A percentile compares a stretch with the other conserved stretches of the same genome.
Evolutionary conservation across 2,329 filamentous ascomycete genomes (phyloP).

Genomic region (Penicillium sp.): DNA sequence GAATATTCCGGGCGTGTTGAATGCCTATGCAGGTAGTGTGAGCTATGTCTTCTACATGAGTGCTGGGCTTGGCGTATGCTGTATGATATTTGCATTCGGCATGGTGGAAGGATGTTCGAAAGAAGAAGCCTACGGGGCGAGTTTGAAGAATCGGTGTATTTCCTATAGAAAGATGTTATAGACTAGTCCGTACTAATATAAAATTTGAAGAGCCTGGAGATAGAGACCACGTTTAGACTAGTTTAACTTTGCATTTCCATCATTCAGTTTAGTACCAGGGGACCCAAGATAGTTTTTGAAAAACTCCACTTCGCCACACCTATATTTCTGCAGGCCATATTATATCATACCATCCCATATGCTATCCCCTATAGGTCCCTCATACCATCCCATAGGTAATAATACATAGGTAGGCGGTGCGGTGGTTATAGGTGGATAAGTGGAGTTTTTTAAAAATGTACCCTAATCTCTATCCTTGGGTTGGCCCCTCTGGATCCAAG

Average conservation of each 20-base stretch:
- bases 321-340: too few species aligned
- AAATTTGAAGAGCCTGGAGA: neutral
- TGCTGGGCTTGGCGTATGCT: slow-evolving; percentile 13
- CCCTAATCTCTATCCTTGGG: neutral
- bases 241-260: neutral
- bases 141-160: neutral
- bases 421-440: too few species aligned
- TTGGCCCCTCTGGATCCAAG: neutral
- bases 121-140: slow-evolving; percentile 8
- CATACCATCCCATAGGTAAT: too few species aligned
- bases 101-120: slow-evolving; percentile 27
- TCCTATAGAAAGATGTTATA: neutral
- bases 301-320: too few species aligned
- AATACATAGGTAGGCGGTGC: too few species aligned
- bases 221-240: neutral
- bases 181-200: neutral
- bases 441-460: too few species aligned
- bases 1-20: slow-evolving; percentile 28
- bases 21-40: slow-evolving; percentile 29
- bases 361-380: too few species aligned
- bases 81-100: slow-evolving; percentile 18
- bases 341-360: too few species aligned
- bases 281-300: too few species aligned
- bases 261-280: too few species aligned
- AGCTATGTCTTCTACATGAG: slow-evolving; percentile 25